phyloP scores from a whole-genome alignment of 495 filamentous ascomycete species.

The Tetracladium setigerum region DNA sequence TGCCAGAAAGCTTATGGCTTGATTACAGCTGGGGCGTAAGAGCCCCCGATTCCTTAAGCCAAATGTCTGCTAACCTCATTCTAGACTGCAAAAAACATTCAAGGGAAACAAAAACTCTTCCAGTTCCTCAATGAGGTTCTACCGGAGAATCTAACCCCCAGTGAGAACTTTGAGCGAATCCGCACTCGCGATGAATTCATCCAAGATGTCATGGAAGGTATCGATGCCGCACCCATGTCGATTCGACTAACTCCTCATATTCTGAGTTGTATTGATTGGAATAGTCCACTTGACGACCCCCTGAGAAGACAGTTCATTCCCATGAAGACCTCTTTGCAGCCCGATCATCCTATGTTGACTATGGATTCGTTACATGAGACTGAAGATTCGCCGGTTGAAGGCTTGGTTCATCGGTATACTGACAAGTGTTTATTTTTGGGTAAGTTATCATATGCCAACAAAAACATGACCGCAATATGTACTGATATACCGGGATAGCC shows the following conservation, averaged over 20 bases:
- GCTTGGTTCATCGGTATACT: conserved; percentile 49
- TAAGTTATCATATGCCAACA: conserved; percentile 22
- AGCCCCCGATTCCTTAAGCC: conserved; percentile 1
- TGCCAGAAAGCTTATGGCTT: conserved; percentile 35
- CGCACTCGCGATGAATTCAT: conserved; percentile 42
- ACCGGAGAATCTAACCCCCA: conserved; percentile 34
- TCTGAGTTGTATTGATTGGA: conserved; percentile 45
- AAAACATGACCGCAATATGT: neutral
- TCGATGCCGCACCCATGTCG: conserved; percentile 43
- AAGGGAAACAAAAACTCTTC: conserved; percentile 28
- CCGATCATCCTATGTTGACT: conserved; percentile 36
- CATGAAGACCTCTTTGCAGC: conserved; percentile 36
- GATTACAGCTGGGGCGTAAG: conserved; percentile 41
- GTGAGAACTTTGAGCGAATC: conserved; percentile 22
- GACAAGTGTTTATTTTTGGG: conserved; percentile 53
- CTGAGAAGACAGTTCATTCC: conserved; percentile 48
- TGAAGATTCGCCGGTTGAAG: conserved; percentile 36
- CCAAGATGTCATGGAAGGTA: conserved; percentile 39
- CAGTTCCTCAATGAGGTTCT: conserved; percentile 36
- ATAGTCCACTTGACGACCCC: conserved; percentile 44
- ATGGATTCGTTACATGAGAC: conserved; percentile 42
- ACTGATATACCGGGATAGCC: conserved; percentile 23
- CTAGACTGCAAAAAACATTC: conserved; percentile 33
- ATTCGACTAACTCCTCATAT: conserved; percentile 48
- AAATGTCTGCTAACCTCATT: neutral